Evolutionary conservation across 2,329 filamentous ascomycete genomes (phyloP).

Genomic region (Cercospora sp.): DNA sequence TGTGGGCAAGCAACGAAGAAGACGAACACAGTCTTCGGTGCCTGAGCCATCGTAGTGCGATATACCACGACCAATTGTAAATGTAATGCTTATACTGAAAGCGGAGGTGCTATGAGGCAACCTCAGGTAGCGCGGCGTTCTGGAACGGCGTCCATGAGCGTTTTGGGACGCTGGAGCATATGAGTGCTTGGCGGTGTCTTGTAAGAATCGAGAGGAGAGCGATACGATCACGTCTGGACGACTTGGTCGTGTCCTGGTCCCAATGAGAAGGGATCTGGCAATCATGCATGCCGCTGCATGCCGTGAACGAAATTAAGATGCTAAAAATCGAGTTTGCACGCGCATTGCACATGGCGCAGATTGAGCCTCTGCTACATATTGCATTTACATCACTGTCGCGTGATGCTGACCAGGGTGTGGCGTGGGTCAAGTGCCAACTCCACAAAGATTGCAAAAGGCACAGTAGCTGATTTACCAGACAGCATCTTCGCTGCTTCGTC

Average conservation of each 20-base stretch:
- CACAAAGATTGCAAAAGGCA: background rate
- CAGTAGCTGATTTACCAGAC: background rate
- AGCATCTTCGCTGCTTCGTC: background rate
- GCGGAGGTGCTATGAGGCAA: background rate
- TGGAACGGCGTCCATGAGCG: background rate
- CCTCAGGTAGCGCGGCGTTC: slow-evolving; percentile 3
- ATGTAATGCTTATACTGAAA: slow-evolving; percentile 7
- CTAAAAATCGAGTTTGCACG: background rate
- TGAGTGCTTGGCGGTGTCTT: background rate
- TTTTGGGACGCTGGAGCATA: background rate
- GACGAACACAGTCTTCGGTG: slow-evolving; percentile 49
- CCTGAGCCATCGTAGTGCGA: background rate
- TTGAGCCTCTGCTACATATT: background rate
- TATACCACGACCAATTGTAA: background rate
- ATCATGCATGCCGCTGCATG: background rate
- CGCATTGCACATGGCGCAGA: background rate
- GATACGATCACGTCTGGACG: background rate
- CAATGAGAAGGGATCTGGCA: background rate
- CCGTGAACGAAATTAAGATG: background rate
- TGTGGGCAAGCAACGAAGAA: slow-evolving; percentile 72
- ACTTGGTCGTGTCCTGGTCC: background rate
- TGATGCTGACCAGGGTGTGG: background rate
- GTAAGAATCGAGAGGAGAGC: background rate
- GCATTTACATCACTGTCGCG: background rate
- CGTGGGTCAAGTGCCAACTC: background rate